A percentile compares a stretch with the other conserved stretches of the same genome.
Evolutionary conservation across 2,329 filamentous ascomycete species (phyloP).

Genomic region (Sporothrix schenckii): DNA sequence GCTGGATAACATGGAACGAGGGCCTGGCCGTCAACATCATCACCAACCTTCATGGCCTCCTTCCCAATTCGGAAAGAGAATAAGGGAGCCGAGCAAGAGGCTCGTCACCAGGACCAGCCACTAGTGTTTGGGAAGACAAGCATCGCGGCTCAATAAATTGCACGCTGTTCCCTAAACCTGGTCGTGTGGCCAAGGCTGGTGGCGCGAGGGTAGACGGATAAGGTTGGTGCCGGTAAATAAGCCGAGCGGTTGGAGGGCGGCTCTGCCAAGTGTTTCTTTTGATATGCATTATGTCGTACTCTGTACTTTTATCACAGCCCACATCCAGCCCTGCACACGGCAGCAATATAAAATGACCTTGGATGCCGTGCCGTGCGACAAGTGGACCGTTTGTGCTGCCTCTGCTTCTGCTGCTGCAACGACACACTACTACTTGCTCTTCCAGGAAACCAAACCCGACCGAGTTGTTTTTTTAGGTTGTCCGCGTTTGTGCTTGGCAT

Average conservation of each 20-base stretch:
- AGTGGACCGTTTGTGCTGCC: background rate
- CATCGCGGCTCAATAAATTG: background rate
- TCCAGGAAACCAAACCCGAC: background rate
- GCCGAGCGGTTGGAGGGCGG: background rate
- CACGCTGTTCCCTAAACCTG: background rate
- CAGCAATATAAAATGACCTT: background rate
- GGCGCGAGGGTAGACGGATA: background rate
- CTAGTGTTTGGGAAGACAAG: background rate
- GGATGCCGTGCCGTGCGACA: background rate
- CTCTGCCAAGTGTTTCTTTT: too few species aligned
- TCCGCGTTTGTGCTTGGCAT: background rate
- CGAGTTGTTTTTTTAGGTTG: background rate
- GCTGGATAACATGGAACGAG: background rate
- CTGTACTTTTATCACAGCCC: background rate
- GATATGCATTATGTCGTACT: too few species aligned
- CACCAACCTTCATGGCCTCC: background rate
- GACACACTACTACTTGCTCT: conserved; percentile 8
- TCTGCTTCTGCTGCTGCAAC: too few species aligned
- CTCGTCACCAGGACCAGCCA: background rate
- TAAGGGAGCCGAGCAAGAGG: background rate
- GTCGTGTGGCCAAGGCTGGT: background rate
- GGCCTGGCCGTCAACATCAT: background rate
- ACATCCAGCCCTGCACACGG: background rate
- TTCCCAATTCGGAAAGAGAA: conserved; percentile 17
- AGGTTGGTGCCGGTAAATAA: conserved; percentile 12